Conservation (phyloP, 2,329 filamentous ascomycete genomes). For the Dendrostoma leiphaemia region DNA sequence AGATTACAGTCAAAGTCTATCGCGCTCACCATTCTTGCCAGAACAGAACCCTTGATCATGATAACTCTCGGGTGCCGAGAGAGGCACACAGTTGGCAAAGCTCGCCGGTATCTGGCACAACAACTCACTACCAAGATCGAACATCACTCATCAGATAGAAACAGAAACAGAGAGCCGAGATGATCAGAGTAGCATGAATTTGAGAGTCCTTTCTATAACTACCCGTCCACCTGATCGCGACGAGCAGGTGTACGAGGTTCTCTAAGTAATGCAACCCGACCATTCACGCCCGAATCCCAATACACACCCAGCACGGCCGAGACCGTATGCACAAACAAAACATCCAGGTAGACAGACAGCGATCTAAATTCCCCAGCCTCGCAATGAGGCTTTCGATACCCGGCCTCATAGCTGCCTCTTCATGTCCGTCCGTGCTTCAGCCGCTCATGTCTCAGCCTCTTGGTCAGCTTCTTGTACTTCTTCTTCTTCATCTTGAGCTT, state of each 20-base stretch:
- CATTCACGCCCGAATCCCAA: background rate
- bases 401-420: no score
- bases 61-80: no score
- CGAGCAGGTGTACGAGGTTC: background rate
- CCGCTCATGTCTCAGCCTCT: slow-evolving; percentile 81
- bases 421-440: slow-evolving; percentile 75
- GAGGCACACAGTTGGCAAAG: no score
- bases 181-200: slow-evolving; percentile 3
- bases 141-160: background rate
- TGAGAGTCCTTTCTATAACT: slow-evolving; percentile 5
- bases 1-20: no score
- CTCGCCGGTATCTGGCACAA: no score
- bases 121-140: no score
- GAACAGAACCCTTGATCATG: no score
- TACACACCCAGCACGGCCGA: background rate
- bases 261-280: slow-evolving; percentile 8
- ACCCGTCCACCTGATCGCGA: background rate
- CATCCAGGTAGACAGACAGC: no score
- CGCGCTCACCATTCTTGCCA: no score
- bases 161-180: background rate
- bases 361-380: no score
- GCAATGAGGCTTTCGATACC: no score
- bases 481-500: slow-evolving; percentile 99
- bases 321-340: no score
- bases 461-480: slow-evolving; percentile 99